Evolutionary conservation across 2,329 filamentous ascomycete genomes (phyloP).

Genomic region (Ascochyta lentis): DNA sequence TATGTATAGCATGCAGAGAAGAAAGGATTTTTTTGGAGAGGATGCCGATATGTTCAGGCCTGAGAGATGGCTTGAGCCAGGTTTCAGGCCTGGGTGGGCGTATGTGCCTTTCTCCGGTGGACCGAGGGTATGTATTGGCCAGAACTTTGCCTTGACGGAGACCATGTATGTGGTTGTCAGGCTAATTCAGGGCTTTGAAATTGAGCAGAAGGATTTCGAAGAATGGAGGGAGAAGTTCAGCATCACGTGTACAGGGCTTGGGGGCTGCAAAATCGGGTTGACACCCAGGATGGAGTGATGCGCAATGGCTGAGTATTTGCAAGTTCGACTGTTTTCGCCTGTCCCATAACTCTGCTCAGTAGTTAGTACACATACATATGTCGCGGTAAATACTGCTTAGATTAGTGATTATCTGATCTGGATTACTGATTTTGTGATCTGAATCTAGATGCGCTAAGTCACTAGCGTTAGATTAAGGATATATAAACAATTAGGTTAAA

Average conservation of each 20-base stretch:
- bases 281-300: slow-evolving; percentile 1
- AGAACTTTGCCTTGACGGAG: slow-evolving; percentile 37
- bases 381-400: no score
- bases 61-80: slow-evolving; percentile 41
- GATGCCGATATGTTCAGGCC: slow-evolving; percentile 44
- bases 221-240: slow-evolving; percentile 34
- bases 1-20: slow-evolving; percentile 37
- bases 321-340: no score
- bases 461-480: no score
- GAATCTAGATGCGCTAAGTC: no score
- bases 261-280: slow-evolving; percentile 28
- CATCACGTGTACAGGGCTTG: slow-evolving; percentile 24
- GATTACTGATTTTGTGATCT: no score
- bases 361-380: no score
- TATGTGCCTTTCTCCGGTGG: slow-evolving; percentile 40
- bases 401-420: no score
- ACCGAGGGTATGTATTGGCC: slow-evolving; percentile 37
- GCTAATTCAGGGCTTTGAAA: slow-evolving; percentile 29
- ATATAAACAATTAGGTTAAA: no score
- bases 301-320: no score
- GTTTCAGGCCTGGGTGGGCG: slow-evolving; percentile 33
- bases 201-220: slow-evolving; percentile 26
- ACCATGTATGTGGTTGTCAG: slow-evolving; percentile 29
- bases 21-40: slow-evolving; percentile 39
- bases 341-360: no score